Base-by-base conservation (phyloP, 2,329 filamentous ascomycete species). In the Colletotrichum sp. region DNA sequence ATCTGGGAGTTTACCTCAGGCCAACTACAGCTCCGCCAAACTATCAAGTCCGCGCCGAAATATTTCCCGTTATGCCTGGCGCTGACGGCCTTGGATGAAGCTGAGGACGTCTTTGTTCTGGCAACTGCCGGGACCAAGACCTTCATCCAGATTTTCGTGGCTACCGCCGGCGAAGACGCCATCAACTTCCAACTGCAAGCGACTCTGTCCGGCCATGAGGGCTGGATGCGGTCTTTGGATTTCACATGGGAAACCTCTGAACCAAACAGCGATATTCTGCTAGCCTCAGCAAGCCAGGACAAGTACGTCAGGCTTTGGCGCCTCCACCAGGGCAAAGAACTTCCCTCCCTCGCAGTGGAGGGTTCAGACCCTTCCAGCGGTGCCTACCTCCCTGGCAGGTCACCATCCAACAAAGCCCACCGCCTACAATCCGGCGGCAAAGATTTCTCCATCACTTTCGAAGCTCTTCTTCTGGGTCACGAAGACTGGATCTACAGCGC, bases 401-500 rank as follows among this genome's bases (percentile, higher is more conserved):
- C 94, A 0, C 89, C 98, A 0, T 95, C 95, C 0, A 99, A 98
- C 84, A 99, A 98, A 85, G 94, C 95, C 1, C 94, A 99, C 83
- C 91, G 91, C 71, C 92, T 99, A 75, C 90, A 91, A 57, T 89
- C 91, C 4, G 87, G 86, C 1, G 88, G 85, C 1, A 88, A 87
- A 6, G 93, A 93, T 78, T 96, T 95, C 84, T 95, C 94, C 8
- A 89, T 98, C 72, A 98, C 96, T 0, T 99, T 99, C 79, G 97
- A 99, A 84, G 97, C 97, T 2, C 88, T 99, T 4, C 90, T 99
- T 8, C 91, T 99, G 4, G 97, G 97, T 10, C 97, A 99, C 82
- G 97, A 99, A 82, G 97, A 99, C 81, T 99, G 97, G 97, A 96
- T 99, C 73, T 99, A 98, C 84, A 98, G 95, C 72, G 93, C 95